Conservation (phyloP, 129 eudicot genomes). For the Escallonia herrerae region DNA sequence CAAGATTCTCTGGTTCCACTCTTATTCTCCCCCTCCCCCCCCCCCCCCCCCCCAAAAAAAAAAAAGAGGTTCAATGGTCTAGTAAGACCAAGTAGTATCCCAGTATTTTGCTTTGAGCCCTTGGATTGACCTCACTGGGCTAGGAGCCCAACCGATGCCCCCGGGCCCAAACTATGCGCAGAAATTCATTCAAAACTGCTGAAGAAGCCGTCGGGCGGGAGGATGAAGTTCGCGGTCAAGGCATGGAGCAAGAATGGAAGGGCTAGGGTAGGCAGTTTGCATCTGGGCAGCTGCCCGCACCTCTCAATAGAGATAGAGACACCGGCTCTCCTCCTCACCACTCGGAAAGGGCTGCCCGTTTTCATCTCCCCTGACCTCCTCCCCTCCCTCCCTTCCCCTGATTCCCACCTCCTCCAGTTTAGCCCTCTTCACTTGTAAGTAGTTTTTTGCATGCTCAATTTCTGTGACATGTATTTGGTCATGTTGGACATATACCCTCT, state of each 20-base stretch:
- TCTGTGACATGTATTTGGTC: too few species aligned
- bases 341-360: conserved; percentile 80
- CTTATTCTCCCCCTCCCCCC: too few species aligned
- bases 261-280: conserved; percentile 55
- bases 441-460: background rate
- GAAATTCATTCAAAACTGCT: background rate
- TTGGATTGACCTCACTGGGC: too few species aligned
- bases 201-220: background rate
- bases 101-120: too few species aligned
- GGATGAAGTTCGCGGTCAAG: conserved; percentile 61
- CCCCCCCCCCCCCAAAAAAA: too few species aligned
- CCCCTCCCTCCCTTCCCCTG: conserved; percentile 60
- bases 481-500: too few species aligned
- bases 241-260: conserved; percentile 61
- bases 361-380: conserved; percentile 76
- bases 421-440: conserved; percentile 89
- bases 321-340: conserved; percentile 66
- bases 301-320: conserved; percentile 34
- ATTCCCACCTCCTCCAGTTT: conserved; percentile 67
- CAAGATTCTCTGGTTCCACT: too few species aligned
- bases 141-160: too few species aligned
- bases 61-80: too few species aligned
- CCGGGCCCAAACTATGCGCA: too few species aligned
- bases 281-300: conserved; percentile 29
- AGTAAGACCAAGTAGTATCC: too few species aligned